phyloP scores from a whole-genome alignment of 129 eudicot species.

The Deinandra increscens region DNA sequence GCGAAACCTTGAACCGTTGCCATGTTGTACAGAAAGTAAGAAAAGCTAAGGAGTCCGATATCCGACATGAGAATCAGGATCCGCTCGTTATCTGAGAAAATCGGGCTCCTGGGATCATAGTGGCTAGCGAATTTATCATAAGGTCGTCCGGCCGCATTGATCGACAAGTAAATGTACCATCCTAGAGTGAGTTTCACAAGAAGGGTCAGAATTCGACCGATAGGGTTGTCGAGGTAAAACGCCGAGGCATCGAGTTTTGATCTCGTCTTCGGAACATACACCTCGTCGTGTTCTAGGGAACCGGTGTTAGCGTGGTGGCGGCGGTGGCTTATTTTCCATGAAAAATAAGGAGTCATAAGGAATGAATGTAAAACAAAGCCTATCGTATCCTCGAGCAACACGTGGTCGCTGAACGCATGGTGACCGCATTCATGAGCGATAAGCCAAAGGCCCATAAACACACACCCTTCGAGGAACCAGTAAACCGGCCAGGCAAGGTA shows the following conservation, averaged over 20 bases:
- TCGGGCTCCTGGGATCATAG: conserved; percentile 47
- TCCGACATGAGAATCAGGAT: conserved; percentile 43
- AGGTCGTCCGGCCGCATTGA: conserved; percentile 43
- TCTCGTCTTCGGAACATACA: conserved; percentile 28
- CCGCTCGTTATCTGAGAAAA: conserved; percentile 44
- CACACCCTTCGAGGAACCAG: conserved; percentile 44
- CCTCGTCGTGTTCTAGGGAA: conserved; percentile 48
- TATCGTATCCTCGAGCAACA: conserved; percentile 44
- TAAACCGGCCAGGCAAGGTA: conserved; percentile 58
- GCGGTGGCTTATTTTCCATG: conserved; percentile 55
- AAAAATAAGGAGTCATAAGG: conserved; percentile 48
- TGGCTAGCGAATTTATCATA: conserved; percentile 55
- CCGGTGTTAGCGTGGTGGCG: conserved; percentile 57
- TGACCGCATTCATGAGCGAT: conserved; percentile 61
- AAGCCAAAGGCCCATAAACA: conserved; percentile 50
- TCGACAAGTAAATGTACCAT: conserved; percentile 29
- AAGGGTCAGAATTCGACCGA: conserved; percentile 39
- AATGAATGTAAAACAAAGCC: conserved; percentile 42
- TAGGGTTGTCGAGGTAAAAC: conserved; percentile 40
- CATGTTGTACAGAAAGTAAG: conserved; percentile 31
- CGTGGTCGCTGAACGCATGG: conserved; percentile 50
- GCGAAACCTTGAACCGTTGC: conserved; percentile 37
- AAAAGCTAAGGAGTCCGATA: conserved; percentile 33
- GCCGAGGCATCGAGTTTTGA: conserved; percentile 8
- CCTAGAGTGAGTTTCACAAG: conserved; percentile 41